Percentiles rank a stretch among this genome's conserved stretches.
Evolutionary conservation across 2,329 filamentous ascomycete genomes (phyloP).

Genomic region (Fusarium sp.): DNA sequence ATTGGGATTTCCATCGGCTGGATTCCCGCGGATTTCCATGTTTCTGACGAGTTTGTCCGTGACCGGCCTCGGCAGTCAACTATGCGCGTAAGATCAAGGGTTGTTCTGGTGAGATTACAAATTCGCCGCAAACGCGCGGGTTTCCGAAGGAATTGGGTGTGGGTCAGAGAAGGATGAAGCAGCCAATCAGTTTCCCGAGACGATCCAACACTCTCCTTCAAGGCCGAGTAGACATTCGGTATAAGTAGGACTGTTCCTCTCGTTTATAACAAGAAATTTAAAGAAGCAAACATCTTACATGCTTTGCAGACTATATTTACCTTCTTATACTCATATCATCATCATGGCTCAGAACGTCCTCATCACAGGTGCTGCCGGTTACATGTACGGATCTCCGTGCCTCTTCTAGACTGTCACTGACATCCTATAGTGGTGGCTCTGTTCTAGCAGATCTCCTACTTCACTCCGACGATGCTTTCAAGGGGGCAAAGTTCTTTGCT

Average conservation of each 20-base stretch:
- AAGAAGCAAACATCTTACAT: neutral
- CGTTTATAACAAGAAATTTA: neutral
- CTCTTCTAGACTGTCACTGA: neutral
- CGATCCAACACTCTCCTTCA: neutral
- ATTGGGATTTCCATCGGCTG: neutral
- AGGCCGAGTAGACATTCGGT: neutral
- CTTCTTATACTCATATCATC: neutral
- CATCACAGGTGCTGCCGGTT: conserved; percentile 50
- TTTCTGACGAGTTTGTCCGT: neutral
- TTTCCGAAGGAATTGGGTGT: conserved; percentile 10
- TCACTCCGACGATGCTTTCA: conserved; percentile 34
- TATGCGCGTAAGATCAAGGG: neutral
- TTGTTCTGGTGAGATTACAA: conserved; percentile 5
- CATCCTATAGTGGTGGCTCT: conserved; percentile 47
- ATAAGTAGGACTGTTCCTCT: neutral
- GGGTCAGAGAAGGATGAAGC: neutral
- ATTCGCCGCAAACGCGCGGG: conserved; percentile 29
- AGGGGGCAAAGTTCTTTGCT: conserved; percentile 42
- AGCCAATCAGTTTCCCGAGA: neutral
- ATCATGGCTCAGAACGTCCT: conserved; percentile 43
- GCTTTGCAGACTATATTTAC: neutral
- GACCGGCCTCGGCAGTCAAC: neutral
- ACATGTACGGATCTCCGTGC: conserved; percentile 37
- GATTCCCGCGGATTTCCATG: conserved; percentile 22
- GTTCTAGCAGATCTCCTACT: conserved; percentile 47